phyloP scores from a whole-genome alignment of 352 stramenopile genomes.

The Pythium coloratum region DNA sequence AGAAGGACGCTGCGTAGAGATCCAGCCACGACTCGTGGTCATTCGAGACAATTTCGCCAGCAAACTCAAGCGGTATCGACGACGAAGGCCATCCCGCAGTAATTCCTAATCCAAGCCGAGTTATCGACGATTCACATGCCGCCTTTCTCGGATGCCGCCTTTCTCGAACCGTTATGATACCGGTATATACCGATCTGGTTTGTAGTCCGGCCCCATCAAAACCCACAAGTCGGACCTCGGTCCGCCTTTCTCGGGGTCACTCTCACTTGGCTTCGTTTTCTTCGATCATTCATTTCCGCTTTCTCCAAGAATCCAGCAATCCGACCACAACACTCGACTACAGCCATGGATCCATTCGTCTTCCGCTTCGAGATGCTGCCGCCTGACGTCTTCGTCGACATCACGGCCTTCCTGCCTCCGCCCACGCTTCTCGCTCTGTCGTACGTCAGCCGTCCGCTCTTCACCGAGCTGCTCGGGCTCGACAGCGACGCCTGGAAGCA shows the following conservation, averaged over 20 bases:
- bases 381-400: conserved; percentile 24
- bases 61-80: background rate
- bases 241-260: too few species aligned
- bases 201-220: too few species aligned
- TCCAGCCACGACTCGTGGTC: background rate
- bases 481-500: conserved; percentile 5
- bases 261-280: too few species aligned
- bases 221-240: too few species aligned
- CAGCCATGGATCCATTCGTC: background rate
- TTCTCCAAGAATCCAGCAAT: too few species aligned
- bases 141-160: background rate
- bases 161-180: too few species aligned
- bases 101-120: background rate
- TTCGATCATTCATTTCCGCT: too few species aligned
- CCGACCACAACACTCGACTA: too few species aligned
- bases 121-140: too few species aligned
- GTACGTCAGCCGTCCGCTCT: conserved; percentile 20
- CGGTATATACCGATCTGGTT: too few species aligned
- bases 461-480: conserved; percentile 7
- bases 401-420: conserved; percentile 26
- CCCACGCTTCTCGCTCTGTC: conserved; percentile 33
- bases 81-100: background rate
- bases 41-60: background rate
- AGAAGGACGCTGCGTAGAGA: background rate
- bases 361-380: conserved; percentile 24